Percentiles rank a stretch among this genome's conserved stretches.
Evolutionary conservation across 495 filamentous ascomycete genomes (phyloP).

Genomic region (Neurospora pannonica): DNA sequence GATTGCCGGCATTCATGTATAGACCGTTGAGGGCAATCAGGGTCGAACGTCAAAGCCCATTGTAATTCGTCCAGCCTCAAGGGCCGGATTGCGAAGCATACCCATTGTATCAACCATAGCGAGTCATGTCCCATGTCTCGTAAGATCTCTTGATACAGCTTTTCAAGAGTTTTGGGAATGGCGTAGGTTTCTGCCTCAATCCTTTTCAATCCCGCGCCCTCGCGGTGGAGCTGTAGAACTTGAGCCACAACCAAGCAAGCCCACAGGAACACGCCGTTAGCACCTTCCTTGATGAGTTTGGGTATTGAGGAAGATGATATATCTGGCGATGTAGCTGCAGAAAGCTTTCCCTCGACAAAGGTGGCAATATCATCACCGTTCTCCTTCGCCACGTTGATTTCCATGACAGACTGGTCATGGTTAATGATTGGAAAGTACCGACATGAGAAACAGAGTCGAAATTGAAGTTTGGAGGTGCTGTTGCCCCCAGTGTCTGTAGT

Average conservation of each 20-base stretch:
- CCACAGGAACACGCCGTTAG: slow-evolving; percentile 26
- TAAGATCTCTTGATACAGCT: slow-evolving; percentile 22
- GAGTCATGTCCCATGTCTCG: slow-evolving; percentile 7
- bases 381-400: slow-evolving; percentile 18
- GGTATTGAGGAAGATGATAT: slow-evolving; percentile 6
- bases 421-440: slow-evolving; percentile 25
- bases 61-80: slow-evolving; percentile 20
- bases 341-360: slow-evolving; percentile 16
- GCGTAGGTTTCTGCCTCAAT: slow-evolving; percentile 9
- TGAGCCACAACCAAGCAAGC: slow-evolving; percentile 21
- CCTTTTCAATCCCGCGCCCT: slow-evolving; percentile 4
- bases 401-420: slow-evolving; percentile 10
- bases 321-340: not conserved
- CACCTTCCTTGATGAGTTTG: slow-evolving; percentile 17
- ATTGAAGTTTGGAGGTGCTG: no score
- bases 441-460: slow-evolving; percentile 31
- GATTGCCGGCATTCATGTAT: slow-evolving; percentile 9
- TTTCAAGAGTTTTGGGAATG: slow-evolving; percentile 15
- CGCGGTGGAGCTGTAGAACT: slow-evolving; percentile 7
- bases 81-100: slow-evolving; percentile 21
- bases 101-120: slow-evolving; percentile 24
- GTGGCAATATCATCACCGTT: slow-evolving; percentile 22
- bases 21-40: slow-evolving; percentile 9
- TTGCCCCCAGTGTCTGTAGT: no score
- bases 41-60: slow-evolving; percentile 21